Base-by-base conservation (phyloP, 805 yeast species). In the Kluyveromyces wickerhamii region DNA sequence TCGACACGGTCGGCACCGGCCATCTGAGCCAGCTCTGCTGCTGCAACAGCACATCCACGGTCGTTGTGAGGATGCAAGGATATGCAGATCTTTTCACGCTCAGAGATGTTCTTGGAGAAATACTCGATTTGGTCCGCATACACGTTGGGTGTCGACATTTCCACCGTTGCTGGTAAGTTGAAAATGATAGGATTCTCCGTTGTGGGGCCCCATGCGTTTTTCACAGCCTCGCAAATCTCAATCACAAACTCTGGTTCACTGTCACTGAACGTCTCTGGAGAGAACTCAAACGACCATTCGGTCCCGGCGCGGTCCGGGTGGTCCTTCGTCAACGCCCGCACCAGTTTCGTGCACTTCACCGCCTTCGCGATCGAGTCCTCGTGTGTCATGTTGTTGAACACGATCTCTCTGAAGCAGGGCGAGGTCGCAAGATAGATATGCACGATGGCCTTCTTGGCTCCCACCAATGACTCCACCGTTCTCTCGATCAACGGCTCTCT, bases 1-100 rank as follows among this genome's bases (percentile, higher is more conserved):
- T 82, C 94, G 17, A 82, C 82, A 57, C 94, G 72, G 56, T 82
- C 86, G n/a, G 86, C 94, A 35, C 94, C 94, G 3, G 86, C 94
- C 59, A 82, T 51, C 51, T 76, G 78, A 29, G 83, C 94, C 37
- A 82, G 69, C 59, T 82, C 94, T 3, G 87, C 79, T 22, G 92
- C 92, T 8, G 89, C 92, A n/a, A 82, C 88, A 10, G 83, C 88
- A 56, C 89, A 81, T 15, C 94, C 94, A 51, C 94, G 71, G 60
- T 82, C 92, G 47, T 82, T 82, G 60, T 82, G 94, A 21, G 86
- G 83, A 57, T 82, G 94, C 37, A 83, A 69, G 10, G 92, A 81
- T 34, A 82, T 72, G 48, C 84, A 75, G 16, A 83, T 72, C 44
- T 69, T 77, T 37, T 79, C 83, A 44, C 94, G 73, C 43, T 81